These are phyloP conservation scores for Pichia sp. DNA, from an alignment of 1,139 yeast genomes.

Conservation along the genomic window DNA sequence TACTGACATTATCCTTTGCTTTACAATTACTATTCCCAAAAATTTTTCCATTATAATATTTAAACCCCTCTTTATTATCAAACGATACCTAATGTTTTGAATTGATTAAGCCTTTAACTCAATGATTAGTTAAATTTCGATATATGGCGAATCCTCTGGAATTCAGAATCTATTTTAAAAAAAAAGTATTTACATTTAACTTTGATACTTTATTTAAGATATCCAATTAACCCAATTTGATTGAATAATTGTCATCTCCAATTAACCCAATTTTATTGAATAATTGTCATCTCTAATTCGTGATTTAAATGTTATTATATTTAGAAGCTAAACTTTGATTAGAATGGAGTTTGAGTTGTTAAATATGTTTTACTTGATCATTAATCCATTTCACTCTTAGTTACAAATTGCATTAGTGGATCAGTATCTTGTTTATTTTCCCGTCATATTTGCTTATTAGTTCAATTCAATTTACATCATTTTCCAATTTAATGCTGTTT, in stretches of 20 bases:
- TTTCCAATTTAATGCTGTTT: slow-evolving; percentile 8
- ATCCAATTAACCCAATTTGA: slow-evolving; percentile 9
- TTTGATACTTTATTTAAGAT: slow-evolving; percentile 54
- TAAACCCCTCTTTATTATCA: no score
- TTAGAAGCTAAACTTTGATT: slow-evolving; percentile 29
- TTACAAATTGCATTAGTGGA: slow-evolving; percentile 68
- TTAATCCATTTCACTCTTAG: slow-evolving; percentile 40
- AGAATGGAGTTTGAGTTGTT: slow-evolving; percentile 65
- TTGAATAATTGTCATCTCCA: slow-evolving; percentile 10
- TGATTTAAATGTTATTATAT: slow-evolving; percentile 13
- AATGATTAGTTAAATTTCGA: no score
- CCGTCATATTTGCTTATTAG: slow-evolving; percentile 55
- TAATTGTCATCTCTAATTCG: no score
- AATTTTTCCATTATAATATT: no score
- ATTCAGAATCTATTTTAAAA: no score
- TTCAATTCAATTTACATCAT: slow-evolving; percentile 12
- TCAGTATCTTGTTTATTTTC: slow-evolving; percentile 62
- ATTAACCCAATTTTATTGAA: no score
- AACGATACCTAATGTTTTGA: no score
- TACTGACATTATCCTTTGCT: no score
- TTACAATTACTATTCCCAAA: no score
- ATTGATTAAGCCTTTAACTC: no score
- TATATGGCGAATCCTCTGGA: no score
- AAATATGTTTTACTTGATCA: slow-evolving; percentile 33
- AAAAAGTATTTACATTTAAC: slow-evolving; percentile 63